phyloP scores from a whole-genome alignment of 2,329 filamentous ascomycete genomes.

The Sphaerulina vaccinii region DNA sequence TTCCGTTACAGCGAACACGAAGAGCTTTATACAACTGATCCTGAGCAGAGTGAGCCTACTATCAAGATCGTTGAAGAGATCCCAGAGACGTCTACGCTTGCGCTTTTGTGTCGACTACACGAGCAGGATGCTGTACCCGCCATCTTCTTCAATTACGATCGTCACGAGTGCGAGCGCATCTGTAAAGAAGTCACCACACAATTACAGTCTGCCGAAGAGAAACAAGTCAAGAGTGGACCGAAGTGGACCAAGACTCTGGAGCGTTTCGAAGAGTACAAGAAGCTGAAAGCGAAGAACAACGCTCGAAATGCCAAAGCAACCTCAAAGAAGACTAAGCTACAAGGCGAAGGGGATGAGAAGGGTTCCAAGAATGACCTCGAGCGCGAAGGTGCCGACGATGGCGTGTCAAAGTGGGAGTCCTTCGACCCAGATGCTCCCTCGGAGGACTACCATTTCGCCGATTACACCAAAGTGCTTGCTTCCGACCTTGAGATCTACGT shows the following conservation, averaged over 20 bases:
- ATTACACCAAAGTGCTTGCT: conserved; percentile 57
- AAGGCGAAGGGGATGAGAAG: conserved; percentile 43
- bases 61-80: conserved; percentile 12
- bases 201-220: conserved; percentile 55
- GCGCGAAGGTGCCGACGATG: conserved; percentile 58
- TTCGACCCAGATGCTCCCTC: conserved; percentile 68
- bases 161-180: conserved; percentile 62
- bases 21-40: conserved; percentile 26
- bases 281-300: conserved; percentile 43
- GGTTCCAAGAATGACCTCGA: conserved; percentile 57
- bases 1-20: conserved; percentile 29
- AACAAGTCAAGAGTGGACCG: conserved; percentile 57
- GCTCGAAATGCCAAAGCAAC: conserved; percentile 36
- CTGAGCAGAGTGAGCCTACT: conserved; percentile 11
- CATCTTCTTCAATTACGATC: conserved; percentile 76
- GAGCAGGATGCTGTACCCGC: conserved; percentile 66
- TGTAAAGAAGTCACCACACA: conserved; percentile 52
- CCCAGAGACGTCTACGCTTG: conserved; percentile 49
- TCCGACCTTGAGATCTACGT: conserved; percentile 60
- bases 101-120: conserved; percentile 61
- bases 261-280: conserved; percentile 59
- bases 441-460: conserved; percentile 65
- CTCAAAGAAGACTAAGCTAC: conserved; percentile 43
- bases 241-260: conserved; percentile 62
- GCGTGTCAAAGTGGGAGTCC: conserved; percentile 54